phyloP scores from a whole-genome alignment of 306 rosid genomes.

The Medicago truncatula region DNA sequence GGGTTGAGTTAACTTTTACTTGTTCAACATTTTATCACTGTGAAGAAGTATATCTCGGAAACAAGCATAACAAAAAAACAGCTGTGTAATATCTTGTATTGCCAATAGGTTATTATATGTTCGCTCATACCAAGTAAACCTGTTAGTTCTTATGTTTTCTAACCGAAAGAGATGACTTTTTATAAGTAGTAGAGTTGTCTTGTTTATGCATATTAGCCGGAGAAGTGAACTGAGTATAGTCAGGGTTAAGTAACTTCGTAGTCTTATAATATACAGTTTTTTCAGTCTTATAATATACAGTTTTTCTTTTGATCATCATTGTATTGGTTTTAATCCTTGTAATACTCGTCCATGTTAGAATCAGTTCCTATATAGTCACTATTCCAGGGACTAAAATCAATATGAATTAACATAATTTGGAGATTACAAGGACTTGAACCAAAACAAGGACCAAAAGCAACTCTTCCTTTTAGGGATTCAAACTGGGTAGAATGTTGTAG shows the following conservation, averaged over 20 bases:
- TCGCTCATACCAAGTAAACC: slow-evolving; percentile 8
- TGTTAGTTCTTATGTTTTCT: slow-evolving; percentile 3
- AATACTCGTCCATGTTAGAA: not conserved
- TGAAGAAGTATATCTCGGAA: slow-evolving; percentile 10
- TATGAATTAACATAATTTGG: not conserved
- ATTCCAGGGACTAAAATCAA: not conserved
- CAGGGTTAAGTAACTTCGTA: not conserved
- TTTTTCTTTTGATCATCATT: not conserved
- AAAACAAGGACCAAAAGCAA: slow-evolving; percentile 9
- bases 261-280: not conserved
- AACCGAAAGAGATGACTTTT: slow-evolving; percentile 1
- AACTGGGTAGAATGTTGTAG: not conserved
- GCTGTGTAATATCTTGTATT: slow-evolving; percentile 30
- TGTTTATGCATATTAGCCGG: not conserved
- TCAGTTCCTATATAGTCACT: not conserved
- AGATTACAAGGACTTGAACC: not conserved
- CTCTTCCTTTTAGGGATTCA: not conserved
- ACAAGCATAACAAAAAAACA: slow-evolving; percentile 19
- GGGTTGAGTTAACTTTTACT: not conserved
- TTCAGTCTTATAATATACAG: not conserved
- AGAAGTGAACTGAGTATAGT: not conserved
- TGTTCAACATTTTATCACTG: slow-evolving; percentile 7
- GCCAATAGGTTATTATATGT: not conserved
- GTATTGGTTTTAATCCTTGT: not conserved
- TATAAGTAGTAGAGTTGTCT: slow-evolving; percentile 14